Conservation (phyloP, 2,329 filamentous ascomycete genomes). For the Didymella keratinophila region DNA sequence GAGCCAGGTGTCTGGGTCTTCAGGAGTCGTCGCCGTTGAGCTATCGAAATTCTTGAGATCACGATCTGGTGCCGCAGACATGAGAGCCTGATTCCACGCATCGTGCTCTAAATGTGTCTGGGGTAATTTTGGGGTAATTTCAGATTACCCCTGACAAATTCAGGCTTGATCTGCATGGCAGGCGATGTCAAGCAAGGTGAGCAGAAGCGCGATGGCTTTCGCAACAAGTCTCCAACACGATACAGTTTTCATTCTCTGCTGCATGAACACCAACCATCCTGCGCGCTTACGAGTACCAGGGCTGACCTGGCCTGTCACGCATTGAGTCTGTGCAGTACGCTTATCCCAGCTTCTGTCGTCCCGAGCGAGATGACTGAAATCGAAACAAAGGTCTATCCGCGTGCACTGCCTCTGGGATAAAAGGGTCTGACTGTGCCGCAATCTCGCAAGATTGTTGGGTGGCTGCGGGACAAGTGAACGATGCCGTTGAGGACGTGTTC, state of each 20-base stretch:
- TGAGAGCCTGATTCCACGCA: slow-evolving; percentile 5
- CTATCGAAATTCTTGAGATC: neutral
- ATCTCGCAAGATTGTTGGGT: slow-evolving; percentile 12
- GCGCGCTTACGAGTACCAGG: slow-evolving; percentile 14
- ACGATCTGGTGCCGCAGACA: neutral
- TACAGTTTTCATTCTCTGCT: neutral
- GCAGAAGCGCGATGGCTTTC: neutral
- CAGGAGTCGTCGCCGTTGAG: neutral
- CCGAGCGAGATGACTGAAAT: slow-evolving; percentile 16
- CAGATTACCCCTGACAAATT: neutral
- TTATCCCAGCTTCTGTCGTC: slow-evolving; percentile 5
- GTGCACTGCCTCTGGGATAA: slow-evolving; percentile 15
- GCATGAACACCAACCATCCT: neutral
- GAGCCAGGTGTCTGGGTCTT: slow-evolving; percentile 14
- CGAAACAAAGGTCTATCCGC: slow-evolving; percentile 7
- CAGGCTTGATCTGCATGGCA: neutral
- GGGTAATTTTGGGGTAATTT: neutral
- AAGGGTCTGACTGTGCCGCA: slow-evolving; percentile 16
- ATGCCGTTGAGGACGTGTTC: slow-evolving; percentile 12
- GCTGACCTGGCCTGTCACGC: neutral
- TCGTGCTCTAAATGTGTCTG: neutral
- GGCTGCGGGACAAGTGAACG: slow-evolving; percentile 3
- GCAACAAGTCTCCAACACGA: neutral
- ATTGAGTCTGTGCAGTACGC: neutral
- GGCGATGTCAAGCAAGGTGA: neutral